A percentile compares a stretch with the other conserved stretches of the same genome.
These are phyloP conservation scores for Fusarium circinatum DNA, from an alignment of 2,329 filamentous ascomycete species.

Conservation along the genomic window DNA sequence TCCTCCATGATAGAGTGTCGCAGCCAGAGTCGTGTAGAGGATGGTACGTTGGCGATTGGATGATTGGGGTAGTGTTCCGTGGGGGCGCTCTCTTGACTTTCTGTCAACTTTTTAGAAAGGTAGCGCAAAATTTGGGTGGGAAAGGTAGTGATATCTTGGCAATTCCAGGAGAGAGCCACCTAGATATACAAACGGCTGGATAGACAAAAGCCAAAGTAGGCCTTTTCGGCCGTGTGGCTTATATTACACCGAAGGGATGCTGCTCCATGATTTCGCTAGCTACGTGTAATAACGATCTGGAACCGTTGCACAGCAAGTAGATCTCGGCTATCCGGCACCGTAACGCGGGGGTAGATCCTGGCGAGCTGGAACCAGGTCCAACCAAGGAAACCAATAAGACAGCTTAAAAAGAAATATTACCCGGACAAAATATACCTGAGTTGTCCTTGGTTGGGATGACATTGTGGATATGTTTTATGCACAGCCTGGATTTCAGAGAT, in stretches of 20 bases:
- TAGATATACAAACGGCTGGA: neutral
- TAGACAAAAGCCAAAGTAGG: neutral
- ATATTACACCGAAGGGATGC: neutral
- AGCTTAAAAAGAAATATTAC: neutral
- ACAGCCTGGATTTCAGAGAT: neutral
- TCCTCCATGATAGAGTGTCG: neutral
- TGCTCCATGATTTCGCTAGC: neutral
- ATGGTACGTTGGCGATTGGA: neutral
- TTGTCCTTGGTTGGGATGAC: neutral
- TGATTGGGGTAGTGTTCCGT: neutral
- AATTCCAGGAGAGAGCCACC: neutral
- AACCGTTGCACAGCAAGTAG: neutral
- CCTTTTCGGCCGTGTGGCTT: neutral
- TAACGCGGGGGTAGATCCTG: neutral
- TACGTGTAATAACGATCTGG: neutral
- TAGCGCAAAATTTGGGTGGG: too few relatives aligned
- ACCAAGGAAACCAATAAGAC: neutral
- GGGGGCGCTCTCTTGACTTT: neutral
- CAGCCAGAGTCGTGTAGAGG: neutral
- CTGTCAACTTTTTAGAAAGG: neutral
- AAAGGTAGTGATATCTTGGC: neutral
- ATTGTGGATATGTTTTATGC: neutral
- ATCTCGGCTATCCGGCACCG: neutral
- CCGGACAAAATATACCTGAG: neutral
- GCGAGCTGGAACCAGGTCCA: neutral